Conservation (phyloP, 495 filamentous ascomycete genomes). For the Amniculicola lignicola region DNA sequence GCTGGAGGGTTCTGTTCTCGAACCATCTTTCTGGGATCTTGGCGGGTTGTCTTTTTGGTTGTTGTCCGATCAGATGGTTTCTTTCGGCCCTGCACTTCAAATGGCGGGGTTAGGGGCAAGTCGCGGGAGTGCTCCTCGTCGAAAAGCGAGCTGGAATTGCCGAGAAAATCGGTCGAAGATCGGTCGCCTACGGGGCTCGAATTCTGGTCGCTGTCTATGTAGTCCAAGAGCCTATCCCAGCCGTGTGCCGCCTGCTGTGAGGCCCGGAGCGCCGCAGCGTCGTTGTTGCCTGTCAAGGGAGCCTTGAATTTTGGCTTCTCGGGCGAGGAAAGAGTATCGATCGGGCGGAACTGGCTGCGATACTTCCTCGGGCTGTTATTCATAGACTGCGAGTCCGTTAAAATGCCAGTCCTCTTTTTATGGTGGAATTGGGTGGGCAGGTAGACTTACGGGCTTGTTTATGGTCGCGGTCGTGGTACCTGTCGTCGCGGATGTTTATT, state of each 20-base stretch:
- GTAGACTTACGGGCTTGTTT: not conserved
- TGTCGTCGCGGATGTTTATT: slow-evolving; percentile 4
- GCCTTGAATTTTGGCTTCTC: slow-evolving; percentile 32
- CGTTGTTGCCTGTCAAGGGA: not conserved
- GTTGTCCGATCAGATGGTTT: not conserved
- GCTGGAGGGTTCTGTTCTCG: slow-evolving; percentile 34
- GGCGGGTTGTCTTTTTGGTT: not conserved
- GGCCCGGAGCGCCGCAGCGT: too few relatives aligned
- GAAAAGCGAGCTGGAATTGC: slow-evolving; percentile 27
- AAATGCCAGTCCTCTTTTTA: not conserved
- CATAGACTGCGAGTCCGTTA: slow-evolving; percentile 12
- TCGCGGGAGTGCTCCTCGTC: slow-evolving; percentile 3
- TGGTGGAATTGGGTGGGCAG: not conserved
- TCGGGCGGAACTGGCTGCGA: slow-evolving; percentile 31
- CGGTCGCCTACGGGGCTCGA: not conserved
- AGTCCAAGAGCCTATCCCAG: not conserved
- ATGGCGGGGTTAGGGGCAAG: not conserved
- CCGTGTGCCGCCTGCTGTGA: too few relatives aligned
- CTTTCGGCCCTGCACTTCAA: not conserved
- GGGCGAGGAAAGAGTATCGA: slow-evolving; percentile 37
- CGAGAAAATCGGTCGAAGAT: slow-evolving; percentile 6
- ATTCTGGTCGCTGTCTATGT: not conserved
- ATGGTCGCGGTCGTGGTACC: not conserved
- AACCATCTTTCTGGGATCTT: slow-evolving; percentile 30
- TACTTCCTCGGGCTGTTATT: slow-evolving; percentile 16